Evolutionary conservation across 495 filamentous ascomycete genomes (phyloP).

Genomic region (Penicillium maclennaniae): DNA sequence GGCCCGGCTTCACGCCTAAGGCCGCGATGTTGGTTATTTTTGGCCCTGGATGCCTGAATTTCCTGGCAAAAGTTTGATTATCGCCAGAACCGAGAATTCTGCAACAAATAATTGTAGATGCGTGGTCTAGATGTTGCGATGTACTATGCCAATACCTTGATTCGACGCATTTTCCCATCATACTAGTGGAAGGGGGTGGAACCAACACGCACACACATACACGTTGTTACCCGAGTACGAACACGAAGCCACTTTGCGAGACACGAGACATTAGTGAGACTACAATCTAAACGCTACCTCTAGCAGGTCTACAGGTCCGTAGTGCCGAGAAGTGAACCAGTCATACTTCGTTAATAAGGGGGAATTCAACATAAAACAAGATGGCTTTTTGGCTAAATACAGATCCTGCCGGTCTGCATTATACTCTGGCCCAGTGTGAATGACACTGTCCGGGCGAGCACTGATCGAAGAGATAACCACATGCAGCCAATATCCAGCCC

Average conservation of each 20-base stretch:
- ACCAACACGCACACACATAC: not conserved
- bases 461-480: constrained; percentile 38
- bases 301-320: constrained; percentile 10
- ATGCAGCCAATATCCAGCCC: constrained; percentile 37
- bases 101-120: not conserved
- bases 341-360: constrained; percentile 45
- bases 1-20: constrained; percentile 11
- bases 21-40: constrained; percentile 18
- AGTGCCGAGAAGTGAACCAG: constrained; percentile 29
- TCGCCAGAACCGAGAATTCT: not conserved
- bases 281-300: not conserved
- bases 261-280: not conserved
- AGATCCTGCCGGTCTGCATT: constrained; percentile 41
- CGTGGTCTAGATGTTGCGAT: not conserved
- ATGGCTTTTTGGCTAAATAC: constrained; percentile 46
- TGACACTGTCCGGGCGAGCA: constrained; percentile 33
- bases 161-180: no score
- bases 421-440: constrained; percentile 34
- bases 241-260: not conserved
- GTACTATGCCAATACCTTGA: not conserved
- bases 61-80: not conserved
- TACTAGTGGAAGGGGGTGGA: no score
- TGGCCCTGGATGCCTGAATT: constrained; percentile 6
- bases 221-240: not conserved
- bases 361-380: constrained; percentile 35